Base-by-base conservation (phyloP, 345 rosid species). In the Kernera saxatilis region DNA sequence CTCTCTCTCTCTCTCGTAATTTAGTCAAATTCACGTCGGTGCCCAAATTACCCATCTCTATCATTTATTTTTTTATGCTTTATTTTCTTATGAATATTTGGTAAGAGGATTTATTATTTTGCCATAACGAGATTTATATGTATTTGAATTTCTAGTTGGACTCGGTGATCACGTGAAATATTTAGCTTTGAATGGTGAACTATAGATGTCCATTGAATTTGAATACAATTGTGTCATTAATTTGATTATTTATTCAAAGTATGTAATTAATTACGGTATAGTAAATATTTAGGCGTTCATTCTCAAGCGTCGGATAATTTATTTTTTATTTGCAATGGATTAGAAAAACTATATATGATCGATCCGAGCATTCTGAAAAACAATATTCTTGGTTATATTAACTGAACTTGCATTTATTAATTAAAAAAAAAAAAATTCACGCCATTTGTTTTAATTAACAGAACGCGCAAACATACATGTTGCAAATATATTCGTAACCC, bases 21-120 rank as follows among this genome's bases (percentile, higher is more conserved):
- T 63, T 75, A 61, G 64, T 69, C 78, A 68, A 60, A 68, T 61
- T 75, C 64, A 43, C 78, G 70, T 75, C 77, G 72, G 72, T 74
- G 72, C 53, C 46, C 22, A 74, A 67, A 74, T 67, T 74, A 58
- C 58, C n/a, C 0, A 37, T 45, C 37, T 43, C 35, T 49, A n/a
- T 41, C 48, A 33, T 51, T 40, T 33, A 41, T 22, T 33, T 29
- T 19, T 8, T 11, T 29, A 5, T 29, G 6, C 6, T 29, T 27
- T 32, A n/a, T 19, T 9, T 52, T 52, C 13, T 13, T 27, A 52
- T 53, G 10, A 5, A 9, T 55, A 19, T 32, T 55, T 18, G 40
- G 23, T 17, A 48, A 13, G 21, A 17, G 19, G 21, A 12, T 65
- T 73, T 56, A 56, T 56, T 56, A 65, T 23, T 30, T 65, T 74